Evolutionary conservation across 371 early-diverging fungal species (phyloP), one percentile per base, ranked within the genome.

Genomic region (Dinochytrium kinnereticum): DNA sequence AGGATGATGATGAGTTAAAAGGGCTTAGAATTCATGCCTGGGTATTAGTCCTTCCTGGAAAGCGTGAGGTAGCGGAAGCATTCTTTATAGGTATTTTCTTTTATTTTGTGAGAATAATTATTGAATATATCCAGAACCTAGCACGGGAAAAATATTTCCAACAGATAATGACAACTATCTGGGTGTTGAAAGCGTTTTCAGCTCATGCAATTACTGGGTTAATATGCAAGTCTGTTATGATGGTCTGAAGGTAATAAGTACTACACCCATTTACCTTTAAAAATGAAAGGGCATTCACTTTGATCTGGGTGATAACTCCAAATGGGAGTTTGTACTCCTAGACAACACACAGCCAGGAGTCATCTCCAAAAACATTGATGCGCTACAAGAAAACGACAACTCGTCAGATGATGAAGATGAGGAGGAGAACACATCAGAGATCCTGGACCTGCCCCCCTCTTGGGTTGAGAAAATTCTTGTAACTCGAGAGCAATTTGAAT

Each of bases 141-240:
- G 76, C 30, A 87, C 86, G 7, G 86, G 88, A 1, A 70, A 76
- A n/a, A 71, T 85, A 7, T 79, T 80, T 59, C 53, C 75, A 10
- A 78, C 83, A 38, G 84, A 85, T 10, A 74, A 85, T 77, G 81
- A 81, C 26, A 74, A 79, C 51, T 87, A 87, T 72, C 78, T 87
- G 17, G 88, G 88, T 1, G 78, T 87, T 13, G 88, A 87, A 64
- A 82, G 85, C 70, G 86, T 87, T 3, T 87, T 82, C 70, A 81
- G 80, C 64, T 79, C 84, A 1, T 66, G 70, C 19, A 86, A 87
- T 76, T 85, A 84, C 75, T 87, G 88, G 88, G 88, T 85, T n/a
- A 86, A 87, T 69, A 86, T 87, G 88, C 88, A 86, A 79, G 80
- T 81, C 40, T 86, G 88, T 68, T 82, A 83, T 70, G 81, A 87